Conservation (phyloP, 202 grass and related monocot genomes). For the Hordeum pubiflorum region DNA sequence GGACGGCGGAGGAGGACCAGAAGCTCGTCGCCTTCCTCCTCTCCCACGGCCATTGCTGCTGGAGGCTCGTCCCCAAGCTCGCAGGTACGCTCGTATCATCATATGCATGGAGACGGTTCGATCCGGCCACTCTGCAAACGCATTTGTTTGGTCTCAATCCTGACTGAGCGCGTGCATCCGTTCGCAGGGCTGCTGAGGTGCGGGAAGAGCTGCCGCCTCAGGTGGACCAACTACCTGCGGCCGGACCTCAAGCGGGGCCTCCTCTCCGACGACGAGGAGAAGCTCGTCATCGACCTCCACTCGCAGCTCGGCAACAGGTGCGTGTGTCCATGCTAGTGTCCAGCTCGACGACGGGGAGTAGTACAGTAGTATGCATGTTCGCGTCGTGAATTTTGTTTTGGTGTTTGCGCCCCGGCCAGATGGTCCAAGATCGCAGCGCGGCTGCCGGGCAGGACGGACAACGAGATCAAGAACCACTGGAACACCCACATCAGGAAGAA, state of each 20-base stretch:
- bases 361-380: not conserved
- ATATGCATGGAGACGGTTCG: too few relatives aligned
- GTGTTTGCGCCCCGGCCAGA: not conserved
- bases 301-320: constrained; percentile 62
- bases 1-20: constrained; percentile 79
- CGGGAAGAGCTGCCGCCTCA: constrained; percentile 52
- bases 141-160: too few relatives aligned
- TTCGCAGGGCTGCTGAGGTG: constrained; percentile 49
- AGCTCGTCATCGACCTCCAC: constrained; percentile 63
- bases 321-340: not conserved
- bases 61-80: constrained; percentile 81
- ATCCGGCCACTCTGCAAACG: too few relatives aligned
- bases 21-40: constrained; percentile 73
- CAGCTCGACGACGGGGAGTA: not conserved
- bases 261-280: constrained; percentile 48
- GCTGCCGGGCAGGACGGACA: constrained; percentile 82
- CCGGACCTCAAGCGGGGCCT: constrained; percentile 67
- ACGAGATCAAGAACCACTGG: constrained; percentile 99
- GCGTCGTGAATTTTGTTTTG: not conserved
- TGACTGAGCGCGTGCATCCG: too few relatives aligned
- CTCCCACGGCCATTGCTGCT: constrained; percentile 69
- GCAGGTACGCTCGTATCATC: not conserved
- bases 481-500: constrained; percentile 99
- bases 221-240: constrained; percentile 58
- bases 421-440: constrained; percentile 95